A percentile compares a stretch with the other conserved stretches of the same genome.
Conservation (phyloP, 2,329 filamentous ascomycete species). For the Pseudogymnoascus sp. region DNA sequence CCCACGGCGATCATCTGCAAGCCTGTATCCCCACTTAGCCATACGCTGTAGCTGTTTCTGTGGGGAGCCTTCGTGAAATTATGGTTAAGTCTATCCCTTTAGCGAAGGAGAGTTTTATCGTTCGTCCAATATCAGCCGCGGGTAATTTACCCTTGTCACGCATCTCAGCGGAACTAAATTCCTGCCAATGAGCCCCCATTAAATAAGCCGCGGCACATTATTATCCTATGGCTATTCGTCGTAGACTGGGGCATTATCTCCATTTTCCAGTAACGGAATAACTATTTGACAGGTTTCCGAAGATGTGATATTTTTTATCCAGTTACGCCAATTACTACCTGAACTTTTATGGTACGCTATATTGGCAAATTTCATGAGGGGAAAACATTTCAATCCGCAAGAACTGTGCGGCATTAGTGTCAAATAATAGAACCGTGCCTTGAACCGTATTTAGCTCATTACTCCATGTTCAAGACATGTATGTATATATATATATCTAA, state of each 20-base stretch:
- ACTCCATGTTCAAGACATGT: not conserved
- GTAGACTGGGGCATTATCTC: not conserved
- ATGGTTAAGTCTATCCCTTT: not conserved
- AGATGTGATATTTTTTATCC: not conserved
- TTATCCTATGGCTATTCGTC: not conserved
- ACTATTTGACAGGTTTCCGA: not conserved
- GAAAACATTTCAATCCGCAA: not conserved
- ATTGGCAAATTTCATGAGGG: not conserved
- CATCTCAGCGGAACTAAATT: not conserved
- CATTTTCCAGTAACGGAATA: not conserved
- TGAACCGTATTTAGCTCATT: not conserved
- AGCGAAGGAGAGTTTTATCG: not conserved
- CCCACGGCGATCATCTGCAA: not conserved
- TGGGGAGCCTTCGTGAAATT: not conserved
- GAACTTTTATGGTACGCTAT: not conserved
- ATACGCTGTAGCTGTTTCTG: not conserved
- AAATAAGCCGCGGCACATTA: not conserved
- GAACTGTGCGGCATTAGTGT: not conserved
- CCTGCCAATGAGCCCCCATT: not conserved
- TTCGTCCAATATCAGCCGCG: not conserved
- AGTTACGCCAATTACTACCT: not conserved
- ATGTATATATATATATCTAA: not conserved
- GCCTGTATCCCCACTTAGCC: not conserved
- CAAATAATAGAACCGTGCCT: not conserved
- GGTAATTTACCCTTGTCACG: not conserved